These are phyloP conservation scores for Nematocida major DNA, from an alignment of 371 early-diverging fungal genomes.

Conservation along the genomic window DNA sequence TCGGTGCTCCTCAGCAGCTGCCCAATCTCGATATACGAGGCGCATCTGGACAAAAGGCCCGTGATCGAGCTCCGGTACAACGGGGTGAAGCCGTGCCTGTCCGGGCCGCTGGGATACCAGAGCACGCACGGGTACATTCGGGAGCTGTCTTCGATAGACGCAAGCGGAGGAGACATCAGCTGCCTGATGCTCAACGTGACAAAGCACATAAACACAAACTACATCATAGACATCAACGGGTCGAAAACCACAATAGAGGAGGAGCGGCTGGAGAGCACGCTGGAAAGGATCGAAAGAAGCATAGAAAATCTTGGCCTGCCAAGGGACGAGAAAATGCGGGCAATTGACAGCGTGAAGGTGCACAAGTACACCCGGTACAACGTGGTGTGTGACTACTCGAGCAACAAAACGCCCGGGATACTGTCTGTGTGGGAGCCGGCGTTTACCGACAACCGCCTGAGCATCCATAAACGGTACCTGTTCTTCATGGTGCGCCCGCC, in stretches of 20 bases:
- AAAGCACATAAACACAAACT: background rate
- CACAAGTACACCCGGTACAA: constrained; percentile 27
- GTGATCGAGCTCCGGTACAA: constrained; percentile 34
- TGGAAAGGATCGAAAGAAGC: constrained; percentile 5
- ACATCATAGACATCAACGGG: constrained; percentile 32
- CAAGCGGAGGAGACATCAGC: constrained; percentile 6
- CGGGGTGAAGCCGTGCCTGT: constrained; percentile 35
- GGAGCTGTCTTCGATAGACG: background rate
- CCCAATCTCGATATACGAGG: constrained; percentile 2
- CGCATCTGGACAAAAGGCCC: background rate
- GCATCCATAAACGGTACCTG: background rate
- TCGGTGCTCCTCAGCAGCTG: background rate
- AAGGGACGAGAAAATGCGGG: background rate
- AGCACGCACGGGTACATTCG: constrained; percentile 9
- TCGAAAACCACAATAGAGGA: constrained; percentile 41
- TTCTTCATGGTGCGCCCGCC: constrained; percentile 10
- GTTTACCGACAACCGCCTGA: background rate
- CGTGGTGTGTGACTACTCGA: constrained; percentile 7
- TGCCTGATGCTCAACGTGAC: constrained; percentile 20
- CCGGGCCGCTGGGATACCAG: constrained; percentile 40
- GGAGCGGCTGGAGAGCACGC: background rate
- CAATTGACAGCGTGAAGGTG: background rate
- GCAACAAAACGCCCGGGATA: background rate
- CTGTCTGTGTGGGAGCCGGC: constrained; percentile 7
- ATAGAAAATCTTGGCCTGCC: constrained; percentile 4